Conservation (phyloP, 345 rosid genomes). For the Euphorbia pulcherrima region DNA sequence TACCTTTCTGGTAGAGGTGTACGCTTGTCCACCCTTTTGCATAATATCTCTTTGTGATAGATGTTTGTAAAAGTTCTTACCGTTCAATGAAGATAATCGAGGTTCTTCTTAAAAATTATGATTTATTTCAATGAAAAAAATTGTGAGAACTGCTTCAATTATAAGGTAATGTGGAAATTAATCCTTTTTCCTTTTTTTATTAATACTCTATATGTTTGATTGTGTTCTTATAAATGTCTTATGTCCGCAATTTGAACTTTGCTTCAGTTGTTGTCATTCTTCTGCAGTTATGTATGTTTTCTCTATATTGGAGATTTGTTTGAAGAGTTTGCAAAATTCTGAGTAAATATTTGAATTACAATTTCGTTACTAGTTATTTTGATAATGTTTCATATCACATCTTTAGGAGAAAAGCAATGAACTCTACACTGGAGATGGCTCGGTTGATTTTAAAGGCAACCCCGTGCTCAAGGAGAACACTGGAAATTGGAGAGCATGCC, state of each 20-base stretch:
- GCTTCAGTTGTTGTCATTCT: neutral
- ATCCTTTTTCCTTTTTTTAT: neutral
- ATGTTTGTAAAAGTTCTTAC: neutral
- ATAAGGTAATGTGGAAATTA: neutral
- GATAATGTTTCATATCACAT: constrained; percentile 10
- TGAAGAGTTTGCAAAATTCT: neutral
- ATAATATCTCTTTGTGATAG: neutral
- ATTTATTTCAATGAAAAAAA: neutral
- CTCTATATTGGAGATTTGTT: neutral
- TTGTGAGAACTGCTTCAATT: neutral
- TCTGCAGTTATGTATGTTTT: neutral
- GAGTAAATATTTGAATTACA: neutral
- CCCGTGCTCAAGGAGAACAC: constrained; percentile 75
- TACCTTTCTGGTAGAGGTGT: neutral
- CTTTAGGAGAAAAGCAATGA: constrained; percentile 38
- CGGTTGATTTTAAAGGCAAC: constrained; percentile 66
- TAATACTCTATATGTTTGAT: neutral
- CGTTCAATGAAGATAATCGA: neutral
- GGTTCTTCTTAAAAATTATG: neutral
- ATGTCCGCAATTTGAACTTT: neutral
- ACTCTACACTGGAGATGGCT: constrained; percentile 84
- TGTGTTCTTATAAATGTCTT: neutral
- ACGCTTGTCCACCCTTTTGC: neutral
- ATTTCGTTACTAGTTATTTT: neutral
- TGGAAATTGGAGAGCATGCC: constrained; percentile 96